A percentile compares a stretch with the other conserved stretches of the same genome.
Conservation (phyloP, 805 yeast genomes). For the Candida fluviatilis region DNA sequence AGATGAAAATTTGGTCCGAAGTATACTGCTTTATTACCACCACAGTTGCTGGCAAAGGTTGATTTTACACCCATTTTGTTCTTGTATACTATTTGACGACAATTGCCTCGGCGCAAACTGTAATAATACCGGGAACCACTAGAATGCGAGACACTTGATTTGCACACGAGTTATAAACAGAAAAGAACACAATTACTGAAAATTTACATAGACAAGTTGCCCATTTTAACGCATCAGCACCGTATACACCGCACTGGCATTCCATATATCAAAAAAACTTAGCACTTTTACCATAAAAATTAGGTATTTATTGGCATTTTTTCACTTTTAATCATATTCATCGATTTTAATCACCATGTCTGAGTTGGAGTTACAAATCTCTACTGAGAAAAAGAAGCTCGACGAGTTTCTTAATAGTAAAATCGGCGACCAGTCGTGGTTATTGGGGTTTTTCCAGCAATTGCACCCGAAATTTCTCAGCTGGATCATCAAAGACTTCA, state of each 20-base stretch:
- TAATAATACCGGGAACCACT: not conserved
- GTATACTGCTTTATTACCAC: not conserved
- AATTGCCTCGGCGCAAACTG: not conserved
- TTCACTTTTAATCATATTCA: too few relatives aligned
- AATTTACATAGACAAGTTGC: too few relatives aligned
- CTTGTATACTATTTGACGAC: not conserved
- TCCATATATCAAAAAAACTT: not conserved
- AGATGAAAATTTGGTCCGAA: not conserved
- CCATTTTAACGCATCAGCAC: too few relatives aligned
- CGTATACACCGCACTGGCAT: too few relatives aligned
- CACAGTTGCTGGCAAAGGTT: not conserved
- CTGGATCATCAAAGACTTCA: constrained; percentile 36
- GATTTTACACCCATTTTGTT: not conserved
- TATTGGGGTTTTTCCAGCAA: constrained; percentile 47
- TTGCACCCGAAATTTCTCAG: constrained; percentile 44
- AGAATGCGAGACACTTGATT: not conserved
- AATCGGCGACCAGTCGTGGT: constrained; percentile 37
- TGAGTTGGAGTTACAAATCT: not conserved
- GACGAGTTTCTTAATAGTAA: constrained; percentile 14
- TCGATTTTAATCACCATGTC: not conserved
- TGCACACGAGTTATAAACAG: too few relatives aligned
- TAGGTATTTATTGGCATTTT: too few relatives aligned
- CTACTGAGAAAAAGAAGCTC: constrained; percentile 8
- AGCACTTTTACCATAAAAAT: too few relatives aligned
- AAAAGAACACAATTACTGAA: too few relatives aligned